A percentile compares a stretch with the other conserved stretches of the same genome.
Evolutionary conservation across 768 basidiomycete genomes (phyloP).

Genomic region (Hericium rajendrae): DNA sequence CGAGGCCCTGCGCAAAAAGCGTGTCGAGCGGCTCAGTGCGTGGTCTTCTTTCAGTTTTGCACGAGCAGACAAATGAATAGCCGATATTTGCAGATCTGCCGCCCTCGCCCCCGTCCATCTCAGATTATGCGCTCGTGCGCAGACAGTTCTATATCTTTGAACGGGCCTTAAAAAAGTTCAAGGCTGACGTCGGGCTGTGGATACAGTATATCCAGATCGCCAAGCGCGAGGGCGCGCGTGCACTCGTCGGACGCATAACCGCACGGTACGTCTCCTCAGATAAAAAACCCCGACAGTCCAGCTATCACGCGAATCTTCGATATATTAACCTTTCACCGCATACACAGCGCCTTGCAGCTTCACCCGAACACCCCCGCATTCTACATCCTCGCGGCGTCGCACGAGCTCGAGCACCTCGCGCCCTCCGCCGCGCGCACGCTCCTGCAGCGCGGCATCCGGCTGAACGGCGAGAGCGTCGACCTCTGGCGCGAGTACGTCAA

Average conservation of each 20-base stretch:
- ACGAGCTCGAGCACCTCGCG: slow-evolving; percentile 67
- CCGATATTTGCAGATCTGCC: neutral
- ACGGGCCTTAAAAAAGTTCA: slow-evolving; percentile 82
- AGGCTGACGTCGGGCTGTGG: slow-evolving; percentile 81
- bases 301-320: neutral
- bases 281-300: too few species aligned
- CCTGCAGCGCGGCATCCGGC: slow-evolving; percentile 75
- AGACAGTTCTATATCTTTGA: slow-evolving; percentile 87
- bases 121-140: slow-evolving; percentile 77
- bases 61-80: slow-evolving; percentile 3
- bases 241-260: slow-evolving; percentile 72
- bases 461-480: slow-evolving; percentile 61
- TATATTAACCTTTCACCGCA: neutral
- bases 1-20: slow-evolving; percentile 70
- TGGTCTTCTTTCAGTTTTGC: slow-evolving; percentile 1
- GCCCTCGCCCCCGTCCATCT: slow-evolving; percentile 46
- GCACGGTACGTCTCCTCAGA: slow-evolving; percentile 44
- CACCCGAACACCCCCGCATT: slow-evolving; percentile 72
- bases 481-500: slow-evolving; percentile 88
- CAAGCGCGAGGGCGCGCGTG: slow-evolving; percentile 66
- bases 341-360: slow-evolving; percentile 67
- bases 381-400: slow-evolving; percentile 77
- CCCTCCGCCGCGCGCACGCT: slow-evolving; percentile 75
- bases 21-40: slow-evolving; percentile 64
- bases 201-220: slow-evolving; percentile 82